Evolutionary conservation across 148 eudicot species (phyloP), one percentile per base, ranked within the genome.

Genomic region (Rhododendron williamsianum): DNA sequence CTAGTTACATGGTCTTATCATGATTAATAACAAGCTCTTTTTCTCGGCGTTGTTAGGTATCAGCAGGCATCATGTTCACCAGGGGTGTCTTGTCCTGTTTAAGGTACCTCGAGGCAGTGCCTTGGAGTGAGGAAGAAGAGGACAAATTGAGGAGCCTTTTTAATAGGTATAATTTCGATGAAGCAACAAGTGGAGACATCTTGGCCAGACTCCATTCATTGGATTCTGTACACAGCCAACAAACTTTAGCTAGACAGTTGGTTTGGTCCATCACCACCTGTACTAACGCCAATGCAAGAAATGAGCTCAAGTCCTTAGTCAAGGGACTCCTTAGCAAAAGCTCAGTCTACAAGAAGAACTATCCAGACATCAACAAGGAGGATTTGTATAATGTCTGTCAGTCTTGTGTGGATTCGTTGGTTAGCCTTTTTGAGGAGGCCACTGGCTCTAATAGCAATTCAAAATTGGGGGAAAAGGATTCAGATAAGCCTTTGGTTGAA

Each of bases 111-210:
- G 98, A 94, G 87, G 98, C 98, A 56, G 96, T 95, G 71, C 98
- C 99, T 65, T 97, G 99, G 99, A 92, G 91, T 18, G 99, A 95
- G 82, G 98, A 95, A 88, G 99, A 97, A 88, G 99, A 97, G 90
- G 98, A 94, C 89, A 95, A 95, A 89, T 89, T 95, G 6, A 92
- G 91, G 85, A 90, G 65, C 78, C 85, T 97, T 46, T 95, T 93
- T 83, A 89, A 85, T 81, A 93, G 90, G 90, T 88, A 88, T 73
- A 91, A 92, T 71, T 91, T 97, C 76, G 94, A 97, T 43, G 92
- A 91, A 71, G 87, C 86, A 33, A 87, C 85, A 27, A 80, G 87
- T 85, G 81, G 82, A 83, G 98, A 94, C 86, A 88, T 95, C 86
- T 82, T 92, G 88, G 91, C 93, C 12, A 90, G 99, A 83, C 94